These are phyloP conservation scores for Plasmodium blacklocki DNA, from an alignment of 169 alveolate genomes.

Conservation along the genomic window DNA sequence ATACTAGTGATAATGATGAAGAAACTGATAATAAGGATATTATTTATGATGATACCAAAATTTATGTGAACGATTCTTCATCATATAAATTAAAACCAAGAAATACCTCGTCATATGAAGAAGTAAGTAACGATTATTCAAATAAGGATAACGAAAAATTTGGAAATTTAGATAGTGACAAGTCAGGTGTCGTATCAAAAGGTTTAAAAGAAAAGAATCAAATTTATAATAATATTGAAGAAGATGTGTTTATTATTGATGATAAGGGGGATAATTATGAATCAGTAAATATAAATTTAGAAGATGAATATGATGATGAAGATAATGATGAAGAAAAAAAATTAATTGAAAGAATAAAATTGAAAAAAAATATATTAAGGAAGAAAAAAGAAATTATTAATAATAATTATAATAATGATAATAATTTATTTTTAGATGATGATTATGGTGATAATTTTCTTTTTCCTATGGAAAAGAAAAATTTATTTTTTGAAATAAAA, in stretches of 20 bases:
- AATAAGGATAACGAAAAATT: neutral
- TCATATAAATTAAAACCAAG: neutral
- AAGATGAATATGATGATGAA: constrained; percentile 13
- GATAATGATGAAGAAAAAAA: constrained; percentile 74
- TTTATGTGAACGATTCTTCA: neutral
- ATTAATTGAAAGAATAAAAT: constrained; percentile 61
- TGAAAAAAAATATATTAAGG: constrained; percentile 61
- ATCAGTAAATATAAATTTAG: neutral
- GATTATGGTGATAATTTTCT: neutral
- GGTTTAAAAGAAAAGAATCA: too few relatives aligned
- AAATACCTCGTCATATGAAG: neutral
- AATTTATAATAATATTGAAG: neutral
- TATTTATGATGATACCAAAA: neutral
- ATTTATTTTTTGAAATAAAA: neutral
- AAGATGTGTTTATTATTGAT: neutral
- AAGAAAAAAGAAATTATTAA: constrained; percentile 36
- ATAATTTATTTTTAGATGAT: neutral
- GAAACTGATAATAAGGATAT: neutral
- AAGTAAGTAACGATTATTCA: neutral
- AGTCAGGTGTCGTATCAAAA: too few relatives aligned
- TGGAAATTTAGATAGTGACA: too few relatives aligned
- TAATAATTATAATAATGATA: neutral
- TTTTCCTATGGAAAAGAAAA: neutral
- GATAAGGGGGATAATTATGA: neutral
- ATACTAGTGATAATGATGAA: neutral